phyloP scores from a whole-genome alignment of 2,329 filamentous ascomycete species.

The Diaporthe ilicicola region DNA sequence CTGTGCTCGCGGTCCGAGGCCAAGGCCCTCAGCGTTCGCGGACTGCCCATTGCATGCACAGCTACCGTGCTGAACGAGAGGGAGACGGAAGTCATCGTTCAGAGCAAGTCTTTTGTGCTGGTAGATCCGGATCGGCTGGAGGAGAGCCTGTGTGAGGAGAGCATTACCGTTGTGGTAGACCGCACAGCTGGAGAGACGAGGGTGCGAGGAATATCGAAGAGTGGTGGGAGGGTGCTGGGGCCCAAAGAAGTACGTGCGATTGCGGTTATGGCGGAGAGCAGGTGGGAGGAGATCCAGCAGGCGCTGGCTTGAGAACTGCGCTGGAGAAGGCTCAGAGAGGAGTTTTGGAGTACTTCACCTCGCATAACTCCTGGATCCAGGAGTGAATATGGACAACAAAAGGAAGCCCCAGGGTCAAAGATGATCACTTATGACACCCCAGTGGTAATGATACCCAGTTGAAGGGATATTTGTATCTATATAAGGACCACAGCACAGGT shows the following conservation, averaged over 20 bases:
- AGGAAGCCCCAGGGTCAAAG: background rate
- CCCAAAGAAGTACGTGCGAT: slow-evolving; percentile 68
- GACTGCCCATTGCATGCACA: slow-evolving; percentile 78
- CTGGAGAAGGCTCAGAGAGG: slow-evolving; percentile 37
- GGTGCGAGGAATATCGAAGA: slow-evolving; percentile 81
- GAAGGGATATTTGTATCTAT: background rate
- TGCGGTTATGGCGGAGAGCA: slow-evolving; percentile 65
- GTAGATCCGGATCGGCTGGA: slow-evolving; percentile 91
- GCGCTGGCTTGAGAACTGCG: slow-evolving; percentile 43
- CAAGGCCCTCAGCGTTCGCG: slow-evolving; percentile 65
- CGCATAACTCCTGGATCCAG: background rate
- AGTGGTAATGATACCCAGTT: slow-evolving; percentile 26
- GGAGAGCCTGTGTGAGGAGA: slow-evolving; percentile 84
- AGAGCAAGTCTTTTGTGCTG: slow-evolving; percentile 75
- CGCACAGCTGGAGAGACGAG: slow-evolving; percentile 58
- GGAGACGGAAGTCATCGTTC: slow-evolving; percentile 53
- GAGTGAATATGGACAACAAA: background rate
- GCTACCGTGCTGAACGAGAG: slow-evolving; percentile 80
- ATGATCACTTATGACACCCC: background rate
- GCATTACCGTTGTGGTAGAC: slow-evolving; percentile 85
- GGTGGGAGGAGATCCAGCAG: slow-evolving; percentile 69
- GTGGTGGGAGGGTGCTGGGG: slow-evolving; percentile 77
- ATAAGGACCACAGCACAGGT: too few relatives aligned
- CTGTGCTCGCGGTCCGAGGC: slow-evolving; percentile 72
- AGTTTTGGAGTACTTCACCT: background rate